Evolutionary conservation across 148 eudicot genomes (phyloP).

Genomic region (Dianthus caryophyllus): DNA sequence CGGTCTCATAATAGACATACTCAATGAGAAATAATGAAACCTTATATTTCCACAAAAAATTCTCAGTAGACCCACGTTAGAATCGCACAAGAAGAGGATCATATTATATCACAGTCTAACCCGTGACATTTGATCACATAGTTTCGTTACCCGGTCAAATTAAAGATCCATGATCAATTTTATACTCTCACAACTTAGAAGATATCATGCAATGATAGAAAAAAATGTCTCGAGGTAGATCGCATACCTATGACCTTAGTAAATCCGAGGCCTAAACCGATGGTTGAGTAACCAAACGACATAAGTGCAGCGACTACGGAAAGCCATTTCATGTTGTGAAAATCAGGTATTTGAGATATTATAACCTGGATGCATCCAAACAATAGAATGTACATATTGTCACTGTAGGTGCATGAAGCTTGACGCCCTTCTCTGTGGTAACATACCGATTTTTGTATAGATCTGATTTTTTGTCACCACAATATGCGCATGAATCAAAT

Average conservation of each 20-base stretch:
- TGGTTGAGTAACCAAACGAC: slow-evolving; percentile 58
- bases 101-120: no score
- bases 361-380: slow-evolving; percentile 53
- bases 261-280: slow-evolving; percentile 51
- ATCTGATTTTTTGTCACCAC: slow-evolving; percentile 30
- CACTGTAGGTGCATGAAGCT: slow-evolving; percentile 42
- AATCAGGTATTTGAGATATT: slow-evolving; percentile 60
- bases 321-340: slow-evolving; percentile 71
- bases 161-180: no score
- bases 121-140: no score
- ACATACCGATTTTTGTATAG: slow-evolving; percentile 58
- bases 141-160: no score
- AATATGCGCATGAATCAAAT: neutral
- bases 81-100: no score
- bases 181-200: no score
- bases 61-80: no score
- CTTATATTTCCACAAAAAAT: no score
- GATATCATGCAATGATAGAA: no score
- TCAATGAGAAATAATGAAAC: no score
- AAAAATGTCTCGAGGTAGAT: no score
- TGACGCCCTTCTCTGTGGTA: slow-evolving; percentile 58
- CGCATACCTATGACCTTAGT: slow-evolving; percentile 61
- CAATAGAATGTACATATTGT: slow-evolving; percentile 36
- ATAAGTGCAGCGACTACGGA: slow-evolving; percentile 57
- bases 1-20: no score